phyloP scores from a whole-genome alignment of 2,329 filamentous ascomycete genomes.

The Talaromyces islandicus region DNA sequence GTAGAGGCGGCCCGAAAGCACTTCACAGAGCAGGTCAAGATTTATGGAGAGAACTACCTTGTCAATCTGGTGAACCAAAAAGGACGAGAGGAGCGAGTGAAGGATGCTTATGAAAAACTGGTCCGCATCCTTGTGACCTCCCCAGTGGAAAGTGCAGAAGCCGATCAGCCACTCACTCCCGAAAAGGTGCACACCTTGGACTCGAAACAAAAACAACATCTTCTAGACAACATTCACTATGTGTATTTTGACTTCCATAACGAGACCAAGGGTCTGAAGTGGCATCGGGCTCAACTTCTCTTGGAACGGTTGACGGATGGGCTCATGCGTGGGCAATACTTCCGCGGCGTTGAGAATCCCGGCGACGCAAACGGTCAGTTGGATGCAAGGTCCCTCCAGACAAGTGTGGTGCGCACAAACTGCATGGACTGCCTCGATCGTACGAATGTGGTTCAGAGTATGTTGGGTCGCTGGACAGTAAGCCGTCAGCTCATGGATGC shows the following conservation, averaged over 20 bases:
- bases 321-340: constrained; percentile 77
- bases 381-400: constrained; percentile 76
- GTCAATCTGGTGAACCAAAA: constrained; percentile 97
- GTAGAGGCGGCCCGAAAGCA: constrained; percentile 74
- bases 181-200: constrained; percentile 82
- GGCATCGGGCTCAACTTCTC: constrained; percentile 84
- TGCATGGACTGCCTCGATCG: constrained; percentile 99
- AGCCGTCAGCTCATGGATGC: constrained; percentile 83
- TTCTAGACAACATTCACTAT: constrained; percentile 85
- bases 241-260: constrained; percentile 98
- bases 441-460: constrained; percentile 96
- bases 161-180: constrained; percentile 55
- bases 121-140: constrained; percentile 68
- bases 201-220: constrained; percentile 50
- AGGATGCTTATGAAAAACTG: constrained; percentile 90
- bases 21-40: constrained; percentile 84
- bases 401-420: constrained; percentile 89
- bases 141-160: constrained; percentile 59
- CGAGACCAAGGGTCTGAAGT: constrained; percentile 90
- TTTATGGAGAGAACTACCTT: constrained; percentile 95
- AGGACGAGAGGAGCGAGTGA: constrained; percentile 81
- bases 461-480: constrained; percentile 84
- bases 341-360: constrained; percentile 82
- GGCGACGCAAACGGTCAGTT: constrained; percentile 63
- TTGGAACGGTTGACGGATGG: constrained; percentile 75